These are phyloP conservation scores for Colletotrichum sp. DNA, from an alignment of 2,329 filamentous ascomycete genomes.

Conservation along the genomic window DNA sequence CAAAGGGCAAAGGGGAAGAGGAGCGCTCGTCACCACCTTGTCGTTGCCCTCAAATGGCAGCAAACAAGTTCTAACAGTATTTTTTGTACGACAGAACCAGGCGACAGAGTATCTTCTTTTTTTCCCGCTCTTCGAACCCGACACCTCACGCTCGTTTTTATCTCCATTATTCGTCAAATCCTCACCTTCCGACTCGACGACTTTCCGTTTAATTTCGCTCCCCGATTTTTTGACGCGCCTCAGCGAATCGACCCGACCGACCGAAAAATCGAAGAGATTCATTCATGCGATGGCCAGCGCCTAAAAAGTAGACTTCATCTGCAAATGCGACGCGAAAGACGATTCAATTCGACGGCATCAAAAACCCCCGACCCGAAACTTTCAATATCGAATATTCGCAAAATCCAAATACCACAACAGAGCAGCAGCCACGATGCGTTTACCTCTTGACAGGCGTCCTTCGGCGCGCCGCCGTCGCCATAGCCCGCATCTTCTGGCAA, in stretches of 20 bases:
- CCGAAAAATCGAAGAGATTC: not conserved
- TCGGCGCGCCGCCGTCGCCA: slow-evolving; percentile 44
- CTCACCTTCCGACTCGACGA: not conserved
- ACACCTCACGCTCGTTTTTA: slow-evolving; percentile 17
- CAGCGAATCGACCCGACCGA: not conserved
- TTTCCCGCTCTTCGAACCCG: not conserved
- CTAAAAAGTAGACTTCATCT: slow-evolving; percentile 8
- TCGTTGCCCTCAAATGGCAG: slow-evolving; percentile 6
- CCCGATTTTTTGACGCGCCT: slow-evolving; percentile 7
- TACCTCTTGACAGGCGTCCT: slow-evolving; percentile 47
- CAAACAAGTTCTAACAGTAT: slow-evolving; percentile 16
- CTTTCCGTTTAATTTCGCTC: slow-evolving; percentile 14
- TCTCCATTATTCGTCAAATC: not conserved
- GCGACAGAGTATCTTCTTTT: slow-evolving; percentile 7
- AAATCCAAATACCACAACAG: not conserved
- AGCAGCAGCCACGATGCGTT: slow-evolving; percentile 48
- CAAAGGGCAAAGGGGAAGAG: slow-evolving; percentile 12
- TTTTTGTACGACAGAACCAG: not conserved
- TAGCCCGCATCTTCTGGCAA: slow-evolving; percentile 39
- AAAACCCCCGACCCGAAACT: not conserved
- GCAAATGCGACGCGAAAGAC: slow-evolving; percentile 16
- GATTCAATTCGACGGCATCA: not conserved
- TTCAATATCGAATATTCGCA: slow-evolving; percentile 5
- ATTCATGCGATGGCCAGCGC: slow-evolving; percentile 3
- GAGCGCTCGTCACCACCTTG: not conserved